phyloP scores from a whole-genome alignment of 164 flowering plant species.

The Aristolochia fimbriata region DNA sequence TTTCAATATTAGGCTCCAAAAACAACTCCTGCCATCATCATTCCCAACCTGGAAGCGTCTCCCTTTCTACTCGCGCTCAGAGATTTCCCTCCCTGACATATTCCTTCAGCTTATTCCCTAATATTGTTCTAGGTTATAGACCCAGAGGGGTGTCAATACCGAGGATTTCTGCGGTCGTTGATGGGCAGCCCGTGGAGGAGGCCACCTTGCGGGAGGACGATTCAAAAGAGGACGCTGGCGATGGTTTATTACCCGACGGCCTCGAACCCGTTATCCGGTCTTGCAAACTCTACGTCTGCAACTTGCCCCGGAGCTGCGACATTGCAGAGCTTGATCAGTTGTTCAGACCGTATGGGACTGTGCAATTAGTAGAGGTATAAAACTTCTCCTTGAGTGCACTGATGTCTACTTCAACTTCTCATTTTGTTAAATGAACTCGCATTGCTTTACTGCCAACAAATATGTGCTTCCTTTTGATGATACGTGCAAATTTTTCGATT shows the following conservation, averaged over 20 bases:
- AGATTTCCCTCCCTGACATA: too few species aligned
- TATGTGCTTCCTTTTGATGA: too few species aligned
- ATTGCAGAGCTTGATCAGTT: constrained; percentile 22
- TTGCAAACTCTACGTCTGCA: constrained; percentile 34
- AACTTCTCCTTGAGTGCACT: too few species aligned
- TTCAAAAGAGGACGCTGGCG: not conserved
- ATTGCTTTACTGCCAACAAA: too few species aligned
- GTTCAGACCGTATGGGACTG: constrained; percentile 32
- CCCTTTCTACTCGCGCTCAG: too few species aligned
- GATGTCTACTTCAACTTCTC: not conserved
- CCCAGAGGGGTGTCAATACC: constrained; percentile 2
- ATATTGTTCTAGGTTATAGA: not conserved
- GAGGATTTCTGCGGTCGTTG: constrained; percentile 8
- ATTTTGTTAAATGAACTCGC: too few species aligned
- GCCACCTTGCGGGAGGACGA: not conserved
- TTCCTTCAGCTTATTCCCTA: not conserved
- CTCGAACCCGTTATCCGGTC: constrained; percentile 10
- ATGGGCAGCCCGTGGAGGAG: constrained; percentile 2
- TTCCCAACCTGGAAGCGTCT: too few species aligned
- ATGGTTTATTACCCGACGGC: not conserved
- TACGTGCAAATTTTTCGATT: too few species aligned
- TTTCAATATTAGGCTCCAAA: too few species aligned
- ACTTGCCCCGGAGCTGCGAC: constrained; percentile 31
- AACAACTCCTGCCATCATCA: too few species aligned
- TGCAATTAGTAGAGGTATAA: constrained; percentile 30